phyloP scores from a whole-genome alignment of 495 filamentous ascomycete species.

The Penicillium robsamsonii region DNA sequence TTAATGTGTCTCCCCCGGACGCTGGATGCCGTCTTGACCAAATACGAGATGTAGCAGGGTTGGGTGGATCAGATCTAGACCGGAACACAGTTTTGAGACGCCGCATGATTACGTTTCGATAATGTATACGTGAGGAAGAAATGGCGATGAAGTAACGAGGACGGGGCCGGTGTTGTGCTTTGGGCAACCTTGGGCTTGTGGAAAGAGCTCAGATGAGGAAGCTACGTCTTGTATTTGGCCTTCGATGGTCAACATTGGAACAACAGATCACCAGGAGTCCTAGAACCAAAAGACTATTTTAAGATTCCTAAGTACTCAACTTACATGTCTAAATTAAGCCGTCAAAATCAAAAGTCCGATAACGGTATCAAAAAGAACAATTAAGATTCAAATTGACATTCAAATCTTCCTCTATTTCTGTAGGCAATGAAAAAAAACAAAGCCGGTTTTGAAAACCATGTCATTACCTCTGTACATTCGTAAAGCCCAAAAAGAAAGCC shows the following conservation, averaged over 20 bases:
- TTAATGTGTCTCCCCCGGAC: conserved; percentile 2
- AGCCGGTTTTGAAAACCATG: conserved; percentile 21
- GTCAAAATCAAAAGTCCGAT: too few relatives aligned
- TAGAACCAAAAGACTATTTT: too few relatives aligned
- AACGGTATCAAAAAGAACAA: too few relatives aligned
- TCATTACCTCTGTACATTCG: conserved; percentile 36
- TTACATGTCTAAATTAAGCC: too few relatives aligned
- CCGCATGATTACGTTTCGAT: conserved; percentile 13
- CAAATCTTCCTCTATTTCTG: conserved; percentile 34
- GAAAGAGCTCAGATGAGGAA: not conserved
- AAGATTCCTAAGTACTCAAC: too few relatives aligned
- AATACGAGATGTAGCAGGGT: conserved; percentile 2
- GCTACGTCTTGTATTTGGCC: not conserved
- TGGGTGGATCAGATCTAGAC: conserved; percentile 1
- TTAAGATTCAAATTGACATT: conserved; percentile 3
- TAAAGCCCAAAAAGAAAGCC: conserved; percentile 14
- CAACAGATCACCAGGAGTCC: not conserved
- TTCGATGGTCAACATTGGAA: not conserved
- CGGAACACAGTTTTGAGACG: conserved; percentile 19
- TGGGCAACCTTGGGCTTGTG: not conserved
- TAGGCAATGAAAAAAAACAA: conserved; percentile 14
- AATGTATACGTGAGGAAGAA: conserved; percentile 9
- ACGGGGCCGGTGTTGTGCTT: not conserved
- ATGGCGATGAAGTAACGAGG: conserved; percentile 6
- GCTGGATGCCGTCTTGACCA: conserved; percentile 8